Conservation (phyloP, 1,284 basidiomycete species). For the Kwoniella shivajii region DNA sequence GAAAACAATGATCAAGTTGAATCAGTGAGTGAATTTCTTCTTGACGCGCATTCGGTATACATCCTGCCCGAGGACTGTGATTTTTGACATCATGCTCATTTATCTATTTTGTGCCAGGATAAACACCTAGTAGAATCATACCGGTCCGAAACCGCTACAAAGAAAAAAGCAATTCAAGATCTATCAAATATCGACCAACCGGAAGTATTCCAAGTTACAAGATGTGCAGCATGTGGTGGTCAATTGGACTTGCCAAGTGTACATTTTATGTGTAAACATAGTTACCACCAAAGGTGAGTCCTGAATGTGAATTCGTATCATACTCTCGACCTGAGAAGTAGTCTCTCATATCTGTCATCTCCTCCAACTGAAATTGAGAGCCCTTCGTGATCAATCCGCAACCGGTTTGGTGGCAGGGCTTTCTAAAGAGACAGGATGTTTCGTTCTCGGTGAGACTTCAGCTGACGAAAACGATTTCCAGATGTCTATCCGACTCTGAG, state of each 20-base stretch:
- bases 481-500: conserved; percentile 79
- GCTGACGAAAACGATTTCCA: conserved; percentile 53
- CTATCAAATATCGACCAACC: conserved; percentile 75
- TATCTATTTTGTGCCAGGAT: conserved; percentile 61
- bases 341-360: too few relatives aligned
- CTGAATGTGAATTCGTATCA: background rate
- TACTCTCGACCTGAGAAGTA: too few relatives aligned
- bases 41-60: background rate
- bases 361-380: too few relatives aligned
- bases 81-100: background rate
- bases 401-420: too few relatives aligned
- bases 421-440: too few relatives aligned
- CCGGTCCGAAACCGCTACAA: conserved; percentile 76
- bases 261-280: conserved; percentile 98
- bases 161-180: conserved; percentile 77
- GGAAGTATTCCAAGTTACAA: conserved; percentile 87
- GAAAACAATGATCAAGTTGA: conserved; percentile 74
- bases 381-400: too few relatives aligned
- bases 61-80: background rate
- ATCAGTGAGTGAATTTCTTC: conserved; percentile 61
- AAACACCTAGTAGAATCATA: conserved; percentile 82
- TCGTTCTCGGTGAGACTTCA: too few relatives aligned
- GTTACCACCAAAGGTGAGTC: conserved; percentile 84
- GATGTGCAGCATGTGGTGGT: conserved; percentile 82
- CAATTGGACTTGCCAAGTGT: conserved; percentile 89